These are phyloP conservation scores for Butyriboletus loyo DNA, from an alignment of 768 basidiomycete species.

Conservation along the genomic window DNA sequence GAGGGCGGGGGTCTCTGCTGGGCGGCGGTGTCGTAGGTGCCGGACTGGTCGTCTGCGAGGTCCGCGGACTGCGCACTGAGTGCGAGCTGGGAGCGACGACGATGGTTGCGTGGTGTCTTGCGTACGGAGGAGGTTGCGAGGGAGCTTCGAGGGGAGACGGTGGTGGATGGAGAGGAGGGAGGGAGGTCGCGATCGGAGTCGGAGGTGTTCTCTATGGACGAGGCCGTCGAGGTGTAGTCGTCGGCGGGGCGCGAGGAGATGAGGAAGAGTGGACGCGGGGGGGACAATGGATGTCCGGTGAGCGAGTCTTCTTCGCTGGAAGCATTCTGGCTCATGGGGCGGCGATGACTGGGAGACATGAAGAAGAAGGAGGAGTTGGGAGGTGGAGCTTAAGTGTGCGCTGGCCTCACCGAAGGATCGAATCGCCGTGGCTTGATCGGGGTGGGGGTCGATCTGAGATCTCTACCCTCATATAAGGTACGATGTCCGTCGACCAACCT, in stretches of 20 bases:
- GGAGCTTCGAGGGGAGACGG: conserved; percentile 16
- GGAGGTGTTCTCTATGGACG: conserved; percentile 24
- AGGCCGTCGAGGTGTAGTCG: conserved; percentile 17
- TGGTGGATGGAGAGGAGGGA: conserved; percentile 15
- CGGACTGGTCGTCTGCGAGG: conserved; percentile 10
- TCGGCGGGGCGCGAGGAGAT: conserved; percentile 17
- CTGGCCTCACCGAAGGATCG: too few species aligned
- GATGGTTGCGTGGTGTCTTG: conserved; percentile 22
- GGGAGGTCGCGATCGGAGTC: conserved; percentile 31
- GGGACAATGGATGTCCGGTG: conserved; percentile 12
- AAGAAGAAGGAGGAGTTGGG: too few species aligned
- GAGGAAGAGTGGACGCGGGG: conserved; percentile 40
- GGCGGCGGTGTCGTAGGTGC: conserved; percentile 4
- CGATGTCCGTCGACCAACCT: neutral
- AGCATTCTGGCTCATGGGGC: too few species aligned
- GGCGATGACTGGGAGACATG: conserved; percentile 12
- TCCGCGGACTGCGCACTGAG: conserved; percentile 17
- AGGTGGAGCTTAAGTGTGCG: too few species aligned
- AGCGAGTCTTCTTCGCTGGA: conserved; percentile 30
- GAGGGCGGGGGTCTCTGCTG: conserved; percentile 37
- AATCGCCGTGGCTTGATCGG: neutral
- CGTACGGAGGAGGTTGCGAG: conserved; percentile 7
- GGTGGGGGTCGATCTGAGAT: conserved; percentile 18
- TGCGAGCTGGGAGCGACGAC: conserved; percentile 27
- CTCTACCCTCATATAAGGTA: conserved; percentile 2